Conservation (phyloP, 2,329 filamentous ascomycete species). For the Aureobasidium sp. region DNA sequence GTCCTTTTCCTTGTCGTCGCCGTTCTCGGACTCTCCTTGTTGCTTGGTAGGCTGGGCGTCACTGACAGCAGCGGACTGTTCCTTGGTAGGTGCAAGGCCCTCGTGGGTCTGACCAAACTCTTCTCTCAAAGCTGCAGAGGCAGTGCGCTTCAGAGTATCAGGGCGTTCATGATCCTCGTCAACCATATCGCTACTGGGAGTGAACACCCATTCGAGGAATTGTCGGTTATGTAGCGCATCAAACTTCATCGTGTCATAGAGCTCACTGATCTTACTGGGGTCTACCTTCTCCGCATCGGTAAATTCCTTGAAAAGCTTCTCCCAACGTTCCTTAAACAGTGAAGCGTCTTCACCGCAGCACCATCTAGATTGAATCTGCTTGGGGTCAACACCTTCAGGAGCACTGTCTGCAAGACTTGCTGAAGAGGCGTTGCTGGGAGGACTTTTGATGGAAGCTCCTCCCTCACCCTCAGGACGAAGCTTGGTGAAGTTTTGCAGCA, state of each 20-base stretch:
- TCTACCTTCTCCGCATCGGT: conserved; percentile 96
- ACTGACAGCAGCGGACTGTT: conserved; percentile 18
- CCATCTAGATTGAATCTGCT: conserved; percentile 76
- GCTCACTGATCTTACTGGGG: conserved; percentile 94
- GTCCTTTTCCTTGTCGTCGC: conserved; percentile 7
- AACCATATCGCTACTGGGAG: conserved; percentile 70
- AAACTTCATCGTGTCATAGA: conserved; percentile 99
- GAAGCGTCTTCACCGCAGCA: conserved; percentile 93
- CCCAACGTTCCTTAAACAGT: conserved; percentile 93
- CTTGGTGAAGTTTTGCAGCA: conserved; percentile 88
- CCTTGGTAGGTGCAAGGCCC: conserved; percentile 20
- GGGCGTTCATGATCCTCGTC: conserved; percentile 48
- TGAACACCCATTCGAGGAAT: conserved; percentile 96
- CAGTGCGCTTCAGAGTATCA: conserved; percentile 24
- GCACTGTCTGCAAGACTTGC: conserved; percentile 34
- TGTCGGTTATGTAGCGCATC: conserved; percentile 94
- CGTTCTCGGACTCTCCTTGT: conserved; percentile 7
- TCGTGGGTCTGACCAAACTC: conserved; percentile 29
- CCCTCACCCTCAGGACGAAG: conserved; percentile 57
- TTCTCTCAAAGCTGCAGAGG: conserved; percentile 26
- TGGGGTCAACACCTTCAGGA: conserved; percentile 15
- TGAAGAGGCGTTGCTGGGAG: conserved; percentile 15
- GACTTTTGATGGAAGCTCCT: conserved; percentile 48
- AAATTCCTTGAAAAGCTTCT: conserved; percentile 95
- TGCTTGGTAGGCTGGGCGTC: conserved; percentile 9